A percentile compares a stretch with the other conserved stretches of the same genome.
These are phyloP conservation scores for Fusarium secorum DNA, from an alignment of 2,329 filamentous ascomycete species.

Conservation along the genomic window DNA sequence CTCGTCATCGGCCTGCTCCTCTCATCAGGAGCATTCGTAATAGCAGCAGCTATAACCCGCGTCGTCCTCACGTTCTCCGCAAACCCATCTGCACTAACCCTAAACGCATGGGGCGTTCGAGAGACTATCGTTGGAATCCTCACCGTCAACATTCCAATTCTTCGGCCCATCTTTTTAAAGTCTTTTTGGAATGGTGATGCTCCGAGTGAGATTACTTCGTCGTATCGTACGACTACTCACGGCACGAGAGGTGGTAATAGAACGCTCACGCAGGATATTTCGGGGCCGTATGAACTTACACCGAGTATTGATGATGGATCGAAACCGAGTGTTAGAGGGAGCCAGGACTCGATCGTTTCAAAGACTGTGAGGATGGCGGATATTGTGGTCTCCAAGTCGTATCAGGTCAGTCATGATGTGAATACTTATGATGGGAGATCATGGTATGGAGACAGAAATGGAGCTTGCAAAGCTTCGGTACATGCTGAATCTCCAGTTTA, in stretches of 20 bases:
- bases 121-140: slow-evolving; percentile 51
- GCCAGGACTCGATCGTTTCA: slow-evolving; percentile 26
- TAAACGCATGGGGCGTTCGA: slow-evolving; percentile 42
- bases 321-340: background rate
- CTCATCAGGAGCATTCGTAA: slow-evolving; percentile 41
- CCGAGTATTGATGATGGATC: slow-evolving; percentile 1
- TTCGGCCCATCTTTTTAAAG: slow-evolving; percentile 19
- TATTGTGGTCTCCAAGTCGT: slow-evolving; percentile 23
- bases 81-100: slow-evolving; percentile 33
- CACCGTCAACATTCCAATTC: slow-evolving; percentile 44
- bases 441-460: slow-evolving; percentile 14
- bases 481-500: slow-evolving; percentile 7
- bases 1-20: slow-evolving; percentile 38
- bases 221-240: background rate
- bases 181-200: slow-evolving; percentile 12
- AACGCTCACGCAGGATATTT: background rate
- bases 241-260: rapidly evolving
- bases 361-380: background rate
- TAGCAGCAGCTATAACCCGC: slow-evolving; percentile 38
- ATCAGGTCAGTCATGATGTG: slow-evolving; percentile 15
- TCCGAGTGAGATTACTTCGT: background rate
- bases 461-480: slow-evolving; percentile 13
- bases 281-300: slow-evolving; percentile 24
- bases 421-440: background rate
- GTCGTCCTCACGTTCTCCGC: slow-evolving; percentile 33